phyloP scores from a whole-genome alignment of 2,329 filamentous ascomycete species.

The Ophiostoma piceae region DNA sequence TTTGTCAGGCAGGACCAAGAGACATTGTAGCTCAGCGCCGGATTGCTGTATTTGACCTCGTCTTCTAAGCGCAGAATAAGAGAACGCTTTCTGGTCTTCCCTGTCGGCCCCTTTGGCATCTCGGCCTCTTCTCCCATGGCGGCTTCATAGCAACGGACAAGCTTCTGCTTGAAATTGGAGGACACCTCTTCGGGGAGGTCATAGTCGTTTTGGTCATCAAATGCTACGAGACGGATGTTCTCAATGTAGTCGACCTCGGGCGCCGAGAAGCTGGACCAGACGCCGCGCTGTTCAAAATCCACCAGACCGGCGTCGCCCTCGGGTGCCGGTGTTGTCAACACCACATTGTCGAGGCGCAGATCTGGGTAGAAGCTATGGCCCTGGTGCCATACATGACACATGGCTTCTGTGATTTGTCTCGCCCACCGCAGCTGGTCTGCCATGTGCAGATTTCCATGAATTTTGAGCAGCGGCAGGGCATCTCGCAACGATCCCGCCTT shows the following conservation, averaged over 20 bases:
- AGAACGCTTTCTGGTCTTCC: neutral
- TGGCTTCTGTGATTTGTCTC: conserved; percentile 46
- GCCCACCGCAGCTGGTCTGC: conserved; percentile 50
- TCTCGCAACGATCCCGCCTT: conserved; percentile 52
- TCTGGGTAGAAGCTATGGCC: conserved; percentile 53
- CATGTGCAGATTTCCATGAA: conserved; percentile 41
- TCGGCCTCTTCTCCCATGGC: neutral
- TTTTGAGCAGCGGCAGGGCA: conserved; percentile 46
- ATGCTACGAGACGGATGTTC: conserved; percentile 51
- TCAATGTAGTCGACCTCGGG: conserved; percentile 57
- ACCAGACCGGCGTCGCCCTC: conserved; percentile 48
- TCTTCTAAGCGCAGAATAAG: conserved; percentile 22
- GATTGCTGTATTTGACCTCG: conserved; percentile 42
- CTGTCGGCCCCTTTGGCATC: neutral
- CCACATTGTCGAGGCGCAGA: conserved; percentile 55
- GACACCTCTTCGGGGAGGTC: conserved; percentile 38
- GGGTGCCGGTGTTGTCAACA: conserved; percentile 40
- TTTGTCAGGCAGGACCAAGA: conserved; percentile 51
- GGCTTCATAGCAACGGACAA: conserved; percentile 43
- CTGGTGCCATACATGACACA: conserved; percentile 46
- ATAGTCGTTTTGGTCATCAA: conserved; percentile 39
- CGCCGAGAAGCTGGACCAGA: conserved; percentile 57
- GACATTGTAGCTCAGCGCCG: conserved; percentile 48
- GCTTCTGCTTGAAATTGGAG: conserved; percentile 37
- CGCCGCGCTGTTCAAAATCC: conserved; percentile 58